A percentile compares a stretch with the other conserved stretches of the same genome.
phyloP scores from a whole-genome alignment of 2,329 filamentous ascomycete species.

The Pyricularia sp. region DNA sequence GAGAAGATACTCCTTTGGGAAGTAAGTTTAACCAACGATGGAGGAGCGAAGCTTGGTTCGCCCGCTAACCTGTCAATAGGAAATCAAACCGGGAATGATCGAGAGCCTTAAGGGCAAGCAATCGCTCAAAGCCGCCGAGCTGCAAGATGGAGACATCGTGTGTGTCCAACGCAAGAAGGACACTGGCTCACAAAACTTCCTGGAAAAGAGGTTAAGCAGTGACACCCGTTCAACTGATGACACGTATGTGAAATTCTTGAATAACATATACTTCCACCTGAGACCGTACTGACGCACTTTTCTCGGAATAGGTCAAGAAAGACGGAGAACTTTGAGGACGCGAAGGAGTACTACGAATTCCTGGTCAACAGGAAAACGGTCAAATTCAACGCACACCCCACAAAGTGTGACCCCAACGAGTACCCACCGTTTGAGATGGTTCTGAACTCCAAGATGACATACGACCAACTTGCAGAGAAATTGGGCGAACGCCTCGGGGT shows the following conservation, averaged over 20 bases:
- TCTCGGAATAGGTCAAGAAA: conserved; percentile 19
- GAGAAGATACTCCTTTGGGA: conserved; percentile 69
- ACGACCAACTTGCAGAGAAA: conserved; percentile 77
- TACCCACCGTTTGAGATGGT: conserved; percentile 65
- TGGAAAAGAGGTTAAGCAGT: conserved; percentile 28
- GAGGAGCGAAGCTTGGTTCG: neutral
- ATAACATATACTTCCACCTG: neutral
- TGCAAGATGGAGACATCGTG: conserved; percentile 94
- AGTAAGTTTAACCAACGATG: conserved; percentile 27
- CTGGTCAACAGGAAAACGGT: conserved; percentile 75
- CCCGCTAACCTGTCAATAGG: conserved; percentile 30
- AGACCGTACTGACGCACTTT: neutral
- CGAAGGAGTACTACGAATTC: conserved; percentile 86
- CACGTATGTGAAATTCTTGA: conserved; percentile 11
- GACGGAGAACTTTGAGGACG: conserved; percentile 55
- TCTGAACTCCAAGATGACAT: conserved; percentile 80
- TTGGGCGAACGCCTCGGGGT: conserved; percentile 70
- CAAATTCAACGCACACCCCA: conserved; percentile 62
- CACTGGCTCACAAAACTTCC: conserved; percentile 16
- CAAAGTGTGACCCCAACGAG: conserved; percentile 42
- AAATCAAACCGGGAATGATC: conserved; percentile 98
- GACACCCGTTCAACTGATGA: conserved; percentile 29
- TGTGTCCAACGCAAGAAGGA: conserved; percentile 71
- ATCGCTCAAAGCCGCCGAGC: conserved; percentile 80
- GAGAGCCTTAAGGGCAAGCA: conserved; percentile 88